Conservation (phyloP, 345 rosid genomes). For the Lumnitzera racemosa region DNA sequence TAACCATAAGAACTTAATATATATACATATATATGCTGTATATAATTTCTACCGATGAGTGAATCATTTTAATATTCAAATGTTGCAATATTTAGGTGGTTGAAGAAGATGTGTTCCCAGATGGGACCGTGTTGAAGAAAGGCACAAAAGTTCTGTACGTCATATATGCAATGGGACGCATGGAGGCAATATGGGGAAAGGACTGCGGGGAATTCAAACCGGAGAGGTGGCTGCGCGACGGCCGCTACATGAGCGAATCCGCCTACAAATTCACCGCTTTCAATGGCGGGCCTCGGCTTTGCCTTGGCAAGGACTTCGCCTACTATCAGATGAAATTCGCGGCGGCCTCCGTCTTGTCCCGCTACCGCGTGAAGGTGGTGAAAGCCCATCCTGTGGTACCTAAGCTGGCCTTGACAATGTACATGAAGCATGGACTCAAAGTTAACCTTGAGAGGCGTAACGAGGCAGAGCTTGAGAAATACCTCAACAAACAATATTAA, state of each 20-base stretch:
- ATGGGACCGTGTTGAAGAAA: slow-evolving; percentile 74
- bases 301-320: slow-evolving; percentile 90
- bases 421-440: slow-evolving; percentile 77
- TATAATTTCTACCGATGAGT: neutral
- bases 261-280: slow-evolving; percentile 91
- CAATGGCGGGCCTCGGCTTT: slow-evolving; percentile 91
- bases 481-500: slow-evolving; percentile 4
- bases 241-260: slow-evolving; percentile 72
- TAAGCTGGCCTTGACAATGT: slow-evolving; percentile 85
- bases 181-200: slow-evolving; percentile 91
- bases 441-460: slow-evolving; percentile 39
- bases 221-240: slow-evolving; percentile 85
- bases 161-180: slow-evolving; percentile 87
- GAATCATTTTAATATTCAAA: neutral
- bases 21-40: neutral
- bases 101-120: slow-evolving; percentile 79
- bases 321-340: slow-evolving; percentile 83
- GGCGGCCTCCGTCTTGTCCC: slow-evolving; percentile 66
- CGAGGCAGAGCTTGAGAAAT: slow-evolving; percentile 19
- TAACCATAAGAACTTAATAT: too few relatives aligned
- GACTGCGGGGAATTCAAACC: slow-evolving; percentile 80
- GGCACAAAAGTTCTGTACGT: slow-evolving; percentile 89
- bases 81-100: slow-evolving; percentile 31
- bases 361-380: slow-evolving; percentile 49
- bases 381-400: slow-evolving; percentile 50